These are phyloP conservation scores for Aurantiochytrium sp. DNA, from an alignment of 108 stramenopile species.

Conservation along the genomic window DNA sequence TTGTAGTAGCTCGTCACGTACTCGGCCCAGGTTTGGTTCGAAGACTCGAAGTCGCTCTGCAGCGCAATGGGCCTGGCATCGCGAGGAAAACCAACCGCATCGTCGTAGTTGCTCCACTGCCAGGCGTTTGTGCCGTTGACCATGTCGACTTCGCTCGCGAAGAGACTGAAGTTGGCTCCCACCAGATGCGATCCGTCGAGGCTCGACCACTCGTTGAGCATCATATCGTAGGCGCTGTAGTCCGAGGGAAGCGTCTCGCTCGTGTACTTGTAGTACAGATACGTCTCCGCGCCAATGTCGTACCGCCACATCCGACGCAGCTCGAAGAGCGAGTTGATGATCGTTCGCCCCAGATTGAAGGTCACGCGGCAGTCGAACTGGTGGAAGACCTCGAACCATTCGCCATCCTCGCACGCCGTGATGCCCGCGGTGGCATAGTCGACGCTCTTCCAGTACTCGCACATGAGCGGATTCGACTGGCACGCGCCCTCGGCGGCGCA, in stretches of 20 bases:
- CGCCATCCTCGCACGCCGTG: background rate
- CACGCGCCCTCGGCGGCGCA: background rate
- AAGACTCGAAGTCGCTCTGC: background rate
- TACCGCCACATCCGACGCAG: background rate
- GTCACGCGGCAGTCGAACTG: constrained; percentile 9
- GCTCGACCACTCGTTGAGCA: constrained; percentile 18
- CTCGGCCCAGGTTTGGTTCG: background rate
- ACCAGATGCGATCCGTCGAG: background rate
- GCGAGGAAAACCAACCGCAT: background rate
- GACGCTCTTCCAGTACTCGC: background rate
- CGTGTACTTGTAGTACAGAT: constrained; percentile 25
- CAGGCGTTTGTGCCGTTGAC: background rate
- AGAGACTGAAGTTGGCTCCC: background rate
- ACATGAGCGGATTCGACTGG: background rate
- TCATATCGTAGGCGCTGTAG: background rate
- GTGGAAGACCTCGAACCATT: background rate
- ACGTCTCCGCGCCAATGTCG: constrained; percentile 10
- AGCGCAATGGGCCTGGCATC: background rate
- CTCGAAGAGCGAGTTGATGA: background rate
- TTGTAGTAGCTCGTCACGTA: background rate
- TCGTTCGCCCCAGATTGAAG: background rate
- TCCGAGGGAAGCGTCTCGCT: background rate
- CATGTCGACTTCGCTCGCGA: background rate
- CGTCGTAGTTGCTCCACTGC: constrained; percentile 22
- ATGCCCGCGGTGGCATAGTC: background rate